Conservation (phyloP, 441 rosid genomes). For the Eruca vesicaria region DNA sequence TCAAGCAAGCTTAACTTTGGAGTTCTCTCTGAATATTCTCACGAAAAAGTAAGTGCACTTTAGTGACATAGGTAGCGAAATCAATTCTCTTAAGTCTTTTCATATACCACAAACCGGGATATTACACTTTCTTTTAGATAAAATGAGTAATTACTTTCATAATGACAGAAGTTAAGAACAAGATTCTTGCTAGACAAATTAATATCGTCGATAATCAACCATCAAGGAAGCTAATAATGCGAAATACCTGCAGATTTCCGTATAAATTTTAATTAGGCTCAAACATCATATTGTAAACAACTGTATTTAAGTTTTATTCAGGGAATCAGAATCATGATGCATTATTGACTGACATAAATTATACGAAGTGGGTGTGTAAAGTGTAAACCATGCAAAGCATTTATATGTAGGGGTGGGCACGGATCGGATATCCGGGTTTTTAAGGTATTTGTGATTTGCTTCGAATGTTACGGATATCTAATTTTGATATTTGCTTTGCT, state of each 20-base stretch:
- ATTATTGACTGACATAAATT: conserved; percentile 21
- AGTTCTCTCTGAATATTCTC: too few species aligned
- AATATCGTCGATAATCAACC: neutral
- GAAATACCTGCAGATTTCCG: neutral
- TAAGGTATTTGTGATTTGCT: too few species aligned
- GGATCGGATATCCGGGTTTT: too few species aligned
- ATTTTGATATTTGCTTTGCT: too few species aligned
- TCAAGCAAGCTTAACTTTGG: too few species aligned
- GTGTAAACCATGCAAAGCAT: conserved; percentile 24
- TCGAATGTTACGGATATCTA: too few species aligned
- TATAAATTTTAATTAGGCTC: neutral
- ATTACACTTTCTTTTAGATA: too few species aligned
- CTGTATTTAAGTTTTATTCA: neutral
- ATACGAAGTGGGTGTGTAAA: conserved; percentile 7
- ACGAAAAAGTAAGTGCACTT: too few species aligned
- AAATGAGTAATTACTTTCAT: neutral
- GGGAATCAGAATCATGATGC: conserved; percentile 15
- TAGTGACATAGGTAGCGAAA: too few species aligned
- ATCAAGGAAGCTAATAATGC: conserved; percentile 10
- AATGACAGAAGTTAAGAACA: neutral
- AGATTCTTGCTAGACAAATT: neutral
- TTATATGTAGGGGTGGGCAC: too few species aligned
- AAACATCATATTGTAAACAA: neutral
- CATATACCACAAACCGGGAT: too few species aligned
- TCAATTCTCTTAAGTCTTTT: too few species aligned